Base-by-base conservation (phyloP, 208 protist species). In the Trypanosoma congolense region DNA sequence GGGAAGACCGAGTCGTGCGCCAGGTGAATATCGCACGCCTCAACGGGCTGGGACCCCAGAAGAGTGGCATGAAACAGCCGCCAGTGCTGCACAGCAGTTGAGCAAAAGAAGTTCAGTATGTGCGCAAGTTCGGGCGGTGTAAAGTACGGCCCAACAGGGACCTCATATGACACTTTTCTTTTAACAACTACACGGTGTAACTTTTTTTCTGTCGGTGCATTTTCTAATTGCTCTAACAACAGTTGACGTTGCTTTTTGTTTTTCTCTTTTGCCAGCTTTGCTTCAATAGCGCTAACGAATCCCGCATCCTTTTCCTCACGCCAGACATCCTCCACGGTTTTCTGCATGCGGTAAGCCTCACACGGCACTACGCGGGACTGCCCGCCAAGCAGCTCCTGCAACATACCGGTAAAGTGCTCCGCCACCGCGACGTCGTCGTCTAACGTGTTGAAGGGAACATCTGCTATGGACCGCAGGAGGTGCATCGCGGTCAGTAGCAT, bases 121-220 rank as follows among this genome's bases (percentile, higher is more conserved):
- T 53, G 35, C 28, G 76, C 73, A 16, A 70, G 75, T 64, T 89
- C 81, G 3, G 57, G 43, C 28, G 77, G 50, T 16, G 72, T 73
- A 53, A 88, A 87, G 56, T 83, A 67, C n/a, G 80, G 67, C 14
- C 74, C 74, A 42, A 85, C 62, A 42, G 40, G 53, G n/a, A 85
- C 65, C 22, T 87, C 75, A 46, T 75, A 69, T 22, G 68, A 46
- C 2, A 71, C 49, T 19, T 47, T 58, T 29, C 73, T 44, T 51
- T 77, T 56, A 29, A 70, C 52, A 42, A 72, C 40, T 22, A 49
- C 56, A 14, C 12, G 29, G 14, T 31, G 47, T 18, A 60, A 73
- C 22, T 41, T 16, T n/a, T 0, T 47, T 19, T 85, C 52, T 2
- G 72, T 53, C 44, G 83, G 76, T 6, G 64, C 65, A 22, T 49